Conservation (phyloP, 805 yeast genomes). For the Tetrapisispora arboricola region DNA sequence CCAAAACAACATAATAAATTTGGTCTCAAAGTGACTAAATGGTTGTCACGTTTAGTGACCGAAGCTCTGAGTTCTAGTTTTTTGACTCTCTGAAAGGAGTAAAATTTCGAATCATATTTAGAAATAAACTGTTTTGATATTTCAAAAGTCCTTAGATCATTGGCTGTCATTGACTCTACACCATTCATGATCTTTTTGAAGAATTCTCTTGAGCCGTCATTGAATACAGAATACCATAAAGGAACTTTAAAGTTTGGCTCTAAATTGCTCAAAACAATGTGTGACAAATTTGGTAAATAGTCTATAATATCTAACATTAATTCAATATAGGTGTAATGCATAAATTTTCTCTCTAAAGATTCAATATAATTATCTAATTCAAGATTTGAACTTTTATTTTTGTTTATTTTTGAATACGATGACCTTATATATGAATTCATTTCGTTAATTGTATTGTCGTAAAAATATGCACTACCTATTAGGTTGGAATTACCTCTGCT, state of each 20-base stretch:
- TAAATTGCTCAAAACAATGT: conserved; percentile 35
- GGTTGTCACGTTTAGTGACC: conserved; percentile 7
- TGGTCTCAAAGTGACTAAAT: conserved; percentile 25
- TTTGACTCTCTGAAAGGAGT: conserved; percentile 22
- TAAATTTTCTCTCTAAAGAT: conserved; percentile 15
- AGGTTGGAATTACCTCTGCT: conserved; percentile 10
- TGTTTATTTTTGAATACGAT: conserved; percentile 5
- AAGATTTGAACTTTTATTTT: neutral
- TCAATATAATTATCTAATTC: conserved; percentile 5
- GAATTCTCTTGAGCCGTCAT: conserved; percentile 27
- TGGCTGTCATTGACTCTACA: conserved; percentile 24
- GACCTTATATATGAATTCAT: conserved; percentile 3
- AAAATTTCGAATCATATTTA: conserved; percentile 21
- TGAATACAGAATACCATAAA: conserved; percentile 30
- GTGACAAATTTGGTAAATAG: conserved; percentile 37
- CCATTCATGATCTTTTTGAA: conserved; percentile 26
- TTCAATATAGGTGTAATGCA: conserved; percentile 29
- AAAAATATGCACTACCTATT: conserved; percentile 22
- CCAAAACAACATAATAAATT: conserved; percentile 40
- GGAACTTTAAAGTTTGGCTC: conserved; percentile 47
- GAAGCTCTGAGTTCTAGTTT: conserved; percentile 18
- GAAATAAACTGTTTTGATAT: conserved; percentile 20
- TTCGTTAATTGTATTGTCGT: neutral
- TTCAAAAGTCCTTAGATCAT: conserved; percentile 25
- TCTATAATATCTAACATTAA: conserved; percentile 34